Conservation (phyloP, 2,329 filamentous ascomycete species). For the Fusarium xyrophilum region DNA sequence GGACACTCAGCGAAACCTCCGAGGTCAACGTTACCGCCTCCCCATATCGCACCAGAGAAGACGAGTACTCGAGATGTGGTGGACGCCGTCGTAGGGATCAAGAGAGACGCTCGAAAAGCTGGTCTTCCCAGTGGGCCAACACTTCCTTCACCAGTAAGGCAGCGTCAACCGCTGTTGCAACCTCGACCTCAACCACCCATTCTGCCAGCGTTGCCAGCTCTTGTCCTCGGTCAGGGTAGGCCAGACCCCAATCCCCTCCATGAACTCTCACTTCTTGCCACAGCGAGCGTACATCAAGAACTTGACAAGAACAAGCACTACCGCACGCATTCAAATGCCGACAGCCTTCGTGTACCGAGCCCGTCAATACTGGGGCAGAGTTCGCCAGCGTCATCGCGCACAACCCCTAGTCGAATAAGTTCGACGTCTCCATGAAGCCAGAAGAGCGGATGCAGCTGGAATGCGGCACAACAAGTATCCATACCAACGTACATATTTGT, state of each 20-base stretch:
- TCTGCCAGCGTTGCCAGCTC: constrained; percentile 32
- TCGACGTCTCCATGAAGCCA: constrained; percentile 37
- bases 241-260: constrained; percentile 41
- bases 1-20: constrained; percentile 28
- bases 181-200: constrained; percentile 29
- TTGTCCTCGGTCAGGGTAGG: constrained; percentile 38
- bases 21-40: constrained; percentile 17
- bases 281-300: constrained; percentile 46
- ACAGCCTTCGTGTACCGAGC: constrained; percentile 38
- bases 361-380: constrained; percentile 32
- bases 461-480: constrained; percentile 15
- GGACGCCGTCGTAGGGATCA: constrained; percentile 41
- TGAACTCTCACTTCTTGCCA: constrained; percentile 50
- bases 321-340: constrained; percentile 26
- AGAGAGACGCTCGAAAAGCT: constrained; percentile 29
- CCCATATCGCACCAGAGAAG: constrained; percentile 27
- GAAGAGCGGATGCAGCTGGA: constrained; percentile 31
- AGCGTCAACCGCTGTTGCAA: constrained; percentile 34
- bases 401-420: constrained; percentile 34
- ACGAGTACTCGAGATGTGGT: constrained; percentile 38
- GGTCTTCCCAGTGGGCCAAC: constrained; percentile 4
- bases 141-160: constrained; percentile 27
- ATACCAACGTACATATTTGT: neutral
- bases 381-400: constrained; percentile 33
- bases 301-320: constrained; percentile 36